These are phyloP conservation scores for Peziza echinospora DNA, from an alignment of 495 filamentous ascomycete species.

Conservation along the genomic window DNA sequence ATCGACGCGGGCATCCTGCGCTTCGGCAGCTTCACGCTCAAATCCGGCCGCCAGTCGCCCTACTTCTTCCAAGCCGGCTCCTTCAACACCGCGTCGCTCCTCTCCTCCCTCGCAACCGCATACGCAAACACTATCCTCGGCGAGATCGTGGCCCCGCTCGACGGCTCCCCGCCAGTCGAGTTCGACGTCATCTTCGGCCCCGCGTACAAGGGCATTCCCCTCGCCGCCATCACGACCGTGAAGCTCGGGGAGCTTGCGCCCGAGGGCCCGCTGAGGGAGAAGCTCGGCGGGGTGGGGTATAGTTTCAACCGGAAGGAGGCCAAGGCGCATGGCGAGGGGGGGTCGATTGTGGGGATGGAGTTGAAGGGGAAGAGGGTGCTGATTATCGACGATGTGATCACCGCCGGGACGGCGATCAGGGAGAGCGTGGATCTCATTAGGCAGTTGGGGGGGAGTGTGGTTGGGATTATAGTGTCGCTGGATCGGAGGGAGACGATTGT, in stretches of 20 bases:
- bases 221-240: slow-evolving; percentile 49
- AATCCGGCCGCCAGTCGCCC: slow-evolving; percentile 80
- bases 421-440: slow-evolving; percentile 71
- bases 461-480: slow-evolving; percentile 67
- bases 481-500: slow-evolving; percentile 70
- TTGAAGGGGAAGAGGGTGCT: slow-evolving; percentile 66
- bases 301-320: slow-evolving; percentile 87
- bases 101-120: slow-evolving; percentile 49
- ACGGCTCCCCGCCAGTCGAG: slow-evolving; percentile 7
- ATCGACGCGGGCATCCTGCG: slow-evolving; percentile 54
- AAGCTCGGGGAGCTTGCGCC: slow-evolving; percentile 44
- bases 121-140: slow-evolving; percentile 52
- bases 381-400: slow-evolving; percentile 90
- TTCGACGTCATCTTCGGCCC: slow-evolving; percentile 65
- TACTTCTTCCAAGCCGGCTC: slow-evolving; percentile 95
- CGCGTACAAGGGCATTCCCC: slow-evolving; percentile 87
- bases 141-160: slow-evolving; percentile 22
- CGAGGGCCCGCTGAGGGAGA: too few relatives aligned
- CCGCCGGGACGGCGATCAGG: slow-evolving; percentile 77
- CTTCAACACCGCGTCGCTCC: slow-evolving; percentile 55
- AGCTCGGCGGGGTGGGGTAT: slow-evolving; percentile 43
- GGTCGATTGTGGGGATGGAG: slow-evolving; percentile 67
- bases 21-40: slow-evolving; percentile 76
- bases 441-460: slow-evolving; percentile 56
- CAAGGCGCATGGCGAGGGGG: slow-evolving; percentile 86